These are phyloP conservation scores for Suillus placidus DNA, from an alignment of 768 basidiomycete species.

Conservation along the genomic window DNA sequence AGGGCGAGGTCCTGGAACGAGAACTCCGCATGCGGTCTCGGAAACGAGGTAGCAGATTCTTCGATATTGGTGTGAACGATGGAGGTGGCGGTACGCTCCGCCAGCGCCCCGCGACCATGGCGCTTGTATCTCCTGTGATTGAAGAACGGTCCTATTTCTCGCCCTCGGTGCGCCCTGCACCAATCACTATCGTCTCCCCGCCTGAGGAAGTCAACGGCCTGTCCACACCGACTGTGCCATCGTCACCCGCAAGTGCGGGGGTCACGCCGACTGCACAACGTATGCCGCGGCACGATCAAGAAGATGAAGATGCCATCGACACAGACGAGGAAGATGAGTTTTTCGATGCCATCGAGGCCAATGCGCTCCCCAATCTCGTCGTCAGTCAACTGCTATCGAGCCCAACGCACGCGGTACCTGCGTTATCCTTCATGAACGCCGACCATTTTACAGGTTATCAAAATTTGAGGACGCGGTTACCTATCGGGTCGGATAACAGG, in stretches of 20 bases:
- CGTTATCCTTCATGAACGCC: constrained; percentile 40
- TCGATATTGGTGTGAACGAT: constrained; percentile 39
- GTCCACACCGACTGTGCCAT: constrained; percentile 15
- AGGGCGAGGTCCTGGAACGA: constrained; percentile 81
- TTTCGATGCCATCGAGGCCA: constrained; percentile 93
- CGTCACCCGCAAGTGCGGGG: neutral
- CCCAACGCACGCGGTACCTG: constrained; percentile 38
- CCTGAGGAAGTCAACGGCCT: neutral
- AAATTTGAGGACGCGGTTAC: constrained; percentile 59
- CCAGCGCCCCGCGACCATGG: constrained; percentile 24
- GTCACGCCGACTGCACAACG: constrained; percentile 30
- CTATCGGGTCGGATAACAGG: constrained; percentile 72
- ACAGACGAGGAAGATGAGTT: constrained; percentile 94
- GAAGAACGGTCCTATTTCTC: constrained; percentile 25
- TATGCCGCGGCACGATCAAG: constrained; percentile 25
- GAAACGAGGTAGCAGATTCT: constrained; percentile 60
- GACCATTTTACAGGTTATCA: constrained; percentile 69
- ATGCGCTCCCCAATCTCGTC: constrained; percentile 74
- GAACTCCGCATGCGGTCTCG: constrained; percentile 69
- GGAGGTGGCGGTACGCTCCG: constrained; percentile 22
- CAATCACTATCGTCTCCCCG: constrained; percentile 18
- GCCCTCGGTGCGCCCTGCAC: constrained; percentile 20
- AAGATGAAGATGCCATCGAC: constrained; percentile 41
- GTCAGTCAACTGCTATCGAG: constrained; percentile 65
- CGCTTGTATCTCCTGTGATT: constrained; percentile 12